Evolutionary conservation across 352 stramenopile genomes (phyloP), one percentile per base, ranked within the genome.

Genomic region (Globisporangium recalcitrans): DNA sequence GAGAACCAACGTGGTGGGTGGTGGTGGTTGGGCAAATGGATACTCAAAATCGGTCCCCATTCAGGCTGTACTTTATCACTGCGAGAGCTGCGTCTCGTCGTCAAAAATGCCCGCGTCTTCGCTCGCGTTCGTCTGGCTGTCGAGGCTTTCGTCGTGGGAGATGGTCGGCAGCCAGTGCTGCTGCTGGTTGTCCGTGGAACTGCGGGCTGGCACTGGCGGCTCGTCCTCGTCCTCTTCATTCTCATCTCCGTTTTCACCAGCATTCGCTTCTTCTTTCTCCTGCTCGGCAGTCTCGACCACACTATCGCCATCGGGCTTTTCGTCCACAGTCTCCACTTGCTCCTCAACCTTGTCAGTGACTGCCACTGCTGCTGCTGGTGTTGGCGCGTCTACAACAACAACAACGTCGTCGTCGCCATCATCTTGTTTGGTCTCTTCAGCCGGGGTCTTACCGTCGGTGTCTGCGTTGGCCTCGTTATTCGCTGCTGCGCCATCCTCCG

Each of bases 31-130:
- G n/a, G n/a, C n/a, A n/a, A n/a, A n/a, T n/a, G n/a, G 2, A 31
- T 5, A 6, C 27, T 5, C 27, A 22, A 7, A 29, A 9, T 8
- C 5, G 5, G 16, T 38, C 40, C 16, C 8, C 49, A 38, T 34
- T 38, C 29, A 34, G 31, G 19, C 14, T 46, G 16, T 13, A 19
- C 38, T 19, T 11, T 54, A 24, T 53, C 47, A 69, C 7, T 58
- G 53, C 5, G 71, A 78, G 1, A 78, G 47, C 47, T 78, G 71
- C 9, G 69, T 76, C 67, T 76, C 66, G 34, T 78, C 69, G 38
- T 76, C 71, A 68, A 78, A 78, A 64, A 78, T 66, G 26, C 56
- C 62, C 13, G 53, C 59, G 40, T 61, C 64, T 26, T 73, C 71
- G 16, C 69, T 71, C 11, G 46, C 51, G 5, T 69, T 69, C 32